Base-by-base conservation (phyloP, 345 rosid species). In the Eucalyptus sp. region DNA sequence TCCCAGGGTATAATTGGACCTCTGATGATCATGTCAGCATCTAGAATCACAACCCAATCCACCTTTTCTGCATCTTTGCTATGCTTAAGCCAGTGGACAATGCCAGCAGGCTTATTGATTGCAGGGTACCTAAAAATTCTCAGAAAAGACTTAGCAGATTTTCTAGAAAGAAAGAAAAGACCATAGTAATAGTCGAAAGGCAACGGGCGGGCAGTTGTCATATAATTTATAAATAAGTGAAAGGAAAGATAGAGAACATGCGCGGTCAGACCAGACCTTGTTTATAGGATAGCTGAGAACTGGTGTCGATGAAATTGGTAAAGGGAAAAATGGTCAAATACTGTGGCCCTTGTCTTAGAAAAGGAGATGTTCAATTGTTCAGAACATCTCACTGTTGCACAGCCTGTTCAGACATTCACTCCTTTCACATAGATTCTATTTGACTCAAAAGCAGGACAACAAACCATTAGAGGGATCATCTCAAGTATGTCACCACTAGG, bases 31-130 rank as follows among this genome's bases (percentile, higher is more conserved):
- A 95, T 96, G 91, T 98, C 99, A 37, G 99, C 99, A 93, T 98
- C 99, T 56, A 98, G 92, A 94, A 98, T 98, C 86, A 98, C 99
- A 71, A 98, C 98, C 99, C 99, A 98, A 90, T 98, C 99, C 14
- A 95, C 97, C 89, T 95, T 93, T 86, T 95, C 92, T 43, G 99
- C 99, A 84, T 97, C 99, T 92, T 96, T 93, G 91, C 98, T 96
- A 91, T 98, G 96, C 89, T 96, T 92, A 88, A 98, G 96, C 99
- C 99, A 98, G 94, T 98, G 94, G 71, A 94, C 94, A 88, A 98
- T 91, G 91, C 99, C 99, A 49, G 97, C 99, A 33, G 99, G 99
- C 92, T 98, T 97, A 92, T 97, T 98, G 89, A 98, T 97, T 50
- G 99, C 99, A 66, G 99, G 99, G 91, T 98, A 97, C 99, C 99